Evolutionary conservation across 176 grass and related monocot genomes (phyloP).

Genomic region (Tuctoria greenei): DNA sequence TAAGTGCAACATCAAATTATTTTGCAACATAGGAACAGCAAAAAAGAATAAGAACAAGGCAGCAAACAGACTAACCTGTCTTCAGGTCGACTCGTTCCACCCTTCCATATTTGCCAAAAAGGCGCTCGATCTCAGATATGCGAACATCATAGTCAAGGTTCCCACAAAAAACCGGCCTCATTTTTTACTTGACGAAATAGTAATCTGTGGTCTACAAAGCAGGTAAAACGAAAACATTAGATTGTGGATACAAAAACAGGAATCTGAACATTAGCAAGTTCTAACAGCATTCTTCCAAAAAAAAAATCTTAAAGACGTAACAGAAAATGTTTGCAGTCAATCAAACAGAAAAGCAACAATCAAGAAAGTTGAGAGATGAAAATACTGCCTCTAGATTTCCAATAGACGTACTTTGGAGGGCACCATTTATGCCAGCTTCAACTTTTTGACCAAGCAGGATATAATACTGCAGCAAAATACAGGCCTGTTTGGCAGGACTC

Average conservation of each 20-base stretch:
- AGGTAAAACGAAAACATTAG: not conserved
- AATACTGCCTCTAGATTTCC: not conserved
- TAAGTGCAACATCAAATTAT: not conserved
- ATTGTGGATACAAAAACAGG: not conserved
- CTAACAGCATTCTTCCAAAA: not conserved
- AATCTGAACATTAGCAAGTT: not conserved
- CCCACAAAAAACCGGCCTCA: slow-evolving; percentile 94
- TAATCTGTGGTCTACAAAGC: not conserved
- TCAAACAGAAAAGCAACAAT: not conserved
- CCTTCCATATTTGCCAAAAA: slow-evolving; percentile 84
- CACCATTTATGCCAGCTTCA: not conserved
- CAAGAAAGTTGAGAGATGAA: not conserved
- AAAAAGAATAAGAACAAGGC: slow-evolving; percentile 9
- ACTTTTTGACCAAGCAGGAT: not conserved
- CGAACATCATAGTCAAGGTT: slow-evolving; percentile 91
- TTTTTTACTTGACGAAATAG: slow-evolving; percentile 20
- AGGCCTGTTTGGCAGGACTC: not conserved
- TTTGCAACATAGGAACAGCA: not conserved
- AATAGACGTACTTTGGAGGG: not conserved
- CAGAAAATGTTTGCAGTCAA: not conserved
- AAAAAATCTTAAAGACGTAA: not conserved
- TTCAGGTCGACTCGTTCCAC: slow-evolving; percentile 97
- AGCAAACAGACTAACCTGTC: slow-evolving; percentile 61
- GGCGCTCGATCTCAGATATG: slow-evolving; percentile 77
- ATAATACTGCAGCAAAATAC: not conserved